Base-by-base conservation (phyloP, 305 asterid species). In the Fraxinus floribunda region DNA sequence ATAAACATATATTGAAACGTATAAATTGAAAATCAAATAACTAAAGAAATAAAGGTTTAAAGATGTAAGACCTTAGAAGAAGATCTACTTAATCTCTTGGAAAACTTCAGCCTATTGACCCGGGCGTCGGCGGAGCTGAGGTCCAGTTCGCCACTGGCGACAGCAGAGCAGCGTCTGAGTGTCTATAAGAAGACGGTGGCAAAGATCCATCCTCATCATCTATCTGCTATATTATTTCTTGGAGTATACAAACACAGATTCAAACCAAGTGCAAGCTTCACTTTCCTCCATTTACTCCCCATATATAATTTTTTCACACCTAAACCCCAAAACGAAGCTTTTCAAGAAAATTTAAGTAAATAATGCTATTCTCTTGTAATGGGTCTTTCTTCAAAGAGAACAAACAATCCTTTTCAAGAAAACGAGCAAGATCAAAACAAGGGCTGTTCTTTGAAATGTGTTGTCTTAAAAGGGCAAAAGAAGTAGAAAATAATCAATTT, bases 241-340 rank as follows among this genome's bases (percentile, higher is more conserved):
- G 97, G 94, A 36, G 82, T 86, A 75, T 87, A 86, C n/a, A 88
- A 88, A 79, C 97, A 93, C 26, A 91, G 88, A 88, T 92, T 94
- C 88, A 91, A 36, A 18, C 95, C 97, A 75, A 94, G 90, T 46
- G 97, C 97, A 62, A 87, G 75, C 86, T 93, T 94, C 16, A 92
- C 85, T 89, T 94, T 94, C 90, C 88, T 90, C 97, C 98, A 94
- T 85, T 91, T 94, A 83, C 92, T 92, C 34, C 90, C 98, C 97
- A 94, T 93, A 81, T 81, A 86, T 39, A 55, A 49, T 5, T 7
- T 3, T 18, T 20, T 80, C 82, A 39, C 29, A 80, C 83, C 49
- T 39, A 81, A 75, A 80, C 73, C 34, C 52, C 66, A 75, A 78
- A 74, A 73, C 82, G 60, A 77, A 29, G 80, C 81, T 82, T 87